Conservation (phyloP, 129 eudicot species). For the Flaveria robusta region DNA sequence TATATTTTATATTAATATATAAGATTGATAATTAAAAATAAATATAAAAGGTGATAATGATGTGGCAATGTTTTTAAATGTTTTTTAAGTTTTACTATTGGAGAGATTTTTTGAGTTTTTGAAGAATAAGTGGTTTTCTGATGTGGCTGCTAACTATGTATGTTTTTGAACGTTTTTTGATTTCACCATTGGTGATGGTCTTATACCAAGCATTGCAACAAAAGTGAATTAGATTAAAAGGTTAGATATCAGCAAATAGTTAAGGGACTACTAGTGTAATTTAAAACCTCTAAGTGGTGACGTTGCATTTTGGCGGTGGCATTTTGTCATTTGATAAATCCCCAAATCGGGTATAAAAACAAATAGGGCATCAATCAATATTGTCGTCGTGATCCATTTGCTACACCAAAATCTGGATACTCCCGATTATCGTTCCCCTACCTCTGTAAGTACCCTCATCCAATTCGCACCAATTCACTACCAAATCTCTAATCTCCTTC, state of each 20-base stretch:
- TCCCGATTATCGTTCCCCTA: not conserved
- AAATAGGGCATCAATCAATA: not conserved
- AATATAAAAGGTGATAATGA: too few species aligned
- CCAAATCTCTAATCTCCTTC: not conserved
- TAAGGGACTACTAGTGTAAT: slow-evolving; percentile 4
- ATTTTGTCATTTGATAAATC: not conserved
- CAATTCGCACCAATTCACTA: slow-evolving; percentile 21
- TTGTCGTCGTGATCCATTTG: slow-evolving; percentile 6
- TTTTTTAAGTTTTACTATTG: too few species aligned
- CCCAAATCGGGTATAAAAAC: slow-evolving; percentile 12
- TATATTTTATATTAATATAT: too few species aligned
- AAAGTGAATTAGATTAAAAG: too few species aligned
- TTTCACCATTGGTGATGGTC: too few species aligned
- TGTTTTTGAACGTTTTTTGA: too few species aligned
- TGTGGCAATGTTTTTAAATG: too few species aligned
- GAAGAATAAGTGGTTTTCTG: too few species aligned
- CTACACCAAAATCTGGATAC: not conserved
- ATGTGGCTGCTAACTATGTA: too few species aligned
- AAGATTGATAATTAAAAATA: too few species aligned
- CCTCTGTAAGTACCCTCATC: slow-evolving; percentile 17
- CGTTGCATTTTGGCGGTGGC: slow-evolving; percentile 29
- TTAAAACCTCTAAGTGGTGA: not conserved
- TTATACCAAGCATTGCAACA: too few species aligned
- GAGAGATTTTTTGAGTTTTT: too few species aligned
- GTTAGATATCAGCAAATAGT: not conserved